Conservation (phyloP, 441 rosid genomes). For the Aleurites moluccanus region DNA sequence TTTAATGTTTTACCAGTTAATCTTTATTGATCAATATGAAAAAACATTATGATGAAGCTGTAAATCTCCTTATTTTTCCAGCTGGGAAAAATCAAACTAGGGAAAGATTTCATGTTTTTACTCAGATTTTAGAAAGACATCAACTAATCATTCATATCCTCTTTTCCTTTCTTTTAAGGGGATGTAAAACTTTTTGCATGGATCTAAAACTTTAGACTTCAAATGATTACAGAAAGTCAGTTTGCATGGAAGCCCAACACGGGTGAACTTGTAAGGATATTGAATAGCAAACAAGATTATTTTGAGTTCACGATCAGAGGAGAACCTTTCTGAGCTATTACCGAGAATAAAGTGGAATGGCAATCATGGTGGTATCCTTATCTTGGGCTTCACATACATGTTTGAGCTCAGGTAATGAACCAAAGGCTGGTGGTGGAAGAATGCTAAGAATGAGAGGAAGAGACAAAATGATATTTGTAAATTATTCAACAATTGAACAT, state of each 20-base stretch:
- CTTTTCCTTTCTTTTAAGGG: background rate
- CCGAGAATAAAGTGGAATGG: constrained; percentile 32
- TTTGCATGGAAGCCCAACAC: constrained; percentile 4
- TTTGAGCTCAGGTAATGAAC: constrained; percentile 42
- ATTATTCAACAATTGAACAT: constrained; percentile 1
- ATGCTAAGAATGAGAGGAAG: constrained; percentile 32
- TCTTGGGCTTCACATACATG: constrained; percentile 31
- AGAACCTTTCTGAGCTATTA: constrained; percentile 32
- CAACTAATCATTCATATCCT: background rate
- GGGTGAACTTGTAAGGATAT: background rate
- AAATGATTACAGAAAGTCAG: background rate
- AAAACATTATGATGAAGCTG: background rate
- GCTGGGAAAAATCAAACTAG: background rate
- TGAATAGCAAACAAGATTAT: background rate
- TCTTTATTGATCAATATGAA: background rate
- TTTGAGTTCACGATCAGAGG: constrained; percentile 1
- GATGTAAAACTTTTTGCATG: background rate
- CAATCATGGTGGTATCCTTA: constrained; percentile 22
- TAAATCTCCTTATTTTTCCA: background rate
- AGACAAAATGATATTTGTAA: constrained; percentile 1
- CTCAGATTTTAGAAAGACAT: background rate
- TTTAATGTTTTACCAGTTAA: background rate
- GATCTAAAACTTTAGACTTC: background rate
- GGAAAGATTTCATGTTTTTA: background rate
- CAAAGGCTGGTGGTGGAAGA: constrained; percentile 61